These are phyloP conservation scores for Aspergillus novoparasiticus DNA, from an alignment of 2,329 filamentous ascomycete genomes.

Conservation along the genomic window DNA sequence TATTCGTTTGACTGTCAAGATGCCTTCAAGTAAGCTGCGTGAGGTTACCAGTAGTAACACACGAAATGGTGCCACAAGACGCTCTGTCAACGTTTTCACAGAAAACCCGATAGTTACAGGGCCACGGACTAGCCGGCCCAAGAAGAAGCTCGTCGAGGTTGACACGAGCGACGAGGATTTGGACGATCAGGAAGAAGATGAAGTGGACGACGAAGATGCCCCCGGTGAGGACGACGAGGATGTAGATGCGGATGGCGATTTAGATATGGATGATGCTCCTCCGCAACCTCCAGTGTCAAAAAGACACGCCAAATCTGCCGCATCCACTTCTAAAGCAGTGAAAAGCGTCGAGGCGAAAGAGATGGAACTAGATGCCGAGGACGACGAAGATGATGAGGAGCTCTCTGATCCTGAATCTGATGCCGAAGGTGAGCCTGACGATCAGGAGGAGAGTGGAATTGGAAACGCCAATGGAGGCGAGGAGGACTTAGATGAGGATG, in stretches of 20 bases:
- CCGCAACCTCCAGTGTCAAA: slow-evolving; percentile 41
- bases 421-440: slow-evolving; percentile 51
- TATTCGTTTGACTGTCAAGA: slow-evolving; percentile 52
- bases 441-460: slow-evolving; percentile 51
- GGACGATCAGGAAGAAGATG: slow-evolving; percentile 47
- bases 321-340: slow-evolving; percentile 36
- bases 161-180: slow-evolving; percentile 52
- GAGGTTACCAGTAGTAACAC: slow-evolving; percentile 45
- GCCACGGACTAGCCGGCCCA: slow-evolving; percentile 48
- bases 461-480: slow-evolving; percentile 39
- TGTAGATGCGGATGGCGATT: slow-evolving; percentile 37
- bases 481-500: slow-evolving; percentile 44
- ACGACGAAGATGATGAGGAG: slow-evolving; percentile 40
- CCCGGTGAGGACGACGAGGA: slow-evolving; percentile 38
- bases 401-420: slow-evolving; percentile 50
- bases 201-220: slow-evolving; percentile 44
- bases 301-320: slow-evolving; percentile 40
- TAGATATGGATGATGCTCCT: slow-evolving; percentile 51
- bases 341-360: slow-evolving; percentile 52
- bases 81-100: slow-evolving; percentile 48
- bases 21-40: slow-evolving; percentile 52
- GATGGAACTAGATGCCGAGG: slow-evolving; percentile 43
- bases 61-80: slow-evolving; percentile 29
- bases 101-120: slow-evolving; percentile 50
- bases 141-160: slow-evolving; percentile 48